Evolutionary conservation across 129 eudicot species (phyloP), one percentile per base, ranked within the genome.

Genomic region (Tagetes erecta): DNA sequence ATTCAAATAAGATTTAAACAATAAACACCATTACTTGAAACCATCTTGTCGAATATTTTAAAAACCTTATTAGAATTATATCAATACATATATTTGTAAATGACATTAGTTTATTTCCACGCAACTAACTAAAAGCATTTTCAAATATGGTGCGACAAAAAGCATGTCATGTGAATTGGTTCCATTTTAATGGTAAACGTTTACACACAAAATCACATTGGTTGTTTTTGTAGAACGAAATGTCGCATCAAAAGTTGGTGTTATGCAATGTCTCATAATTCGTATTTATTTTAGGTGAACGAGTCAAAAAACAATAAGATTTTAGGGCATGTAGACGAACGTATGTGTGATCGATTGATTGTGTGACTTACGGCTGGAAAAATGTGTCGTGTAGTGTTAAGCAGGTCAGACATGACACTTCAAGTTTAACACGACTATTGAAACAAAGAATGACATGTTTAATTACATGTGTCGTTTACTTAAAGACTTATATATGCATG

Each of bases 111-210:
- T 68, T 46, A 68, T 68, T 47, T 47, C 27, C 40, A 46, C 44
- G 12, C 56, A 67, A 10, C 64, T 52, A 57, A 73, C 27, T 20
- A 13, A 73, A 35, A 62, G 38, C n/a, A n/a, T 62, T 36, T 42
- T 35, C 50, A 47, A 71, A 60, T 60, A 34, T 73, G 68, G 77
- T 41, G 49, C 55, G 50, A 74, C 78, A 63, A 74, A 73, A 74
- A 62, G 71, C 78, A 74, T 45, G 71, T 63, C 78, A 74, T 74
- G 78, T 74, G 78, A 74, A n/a, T 35, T 20, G 41, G 36, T 35
- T 33, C 30, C 46, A 31, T 62, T 60, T 46, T 36, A 74, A 62
- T 74, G 55, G 56, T 41, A 73, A 27, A 8, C 27, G 63, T 59
- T 73, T 42, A 42, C 70, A 12, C 36, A 20, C 60, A 5, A 36